phyloP scores from a whole-genome alignment of 164 flowering plant genomes.

The Vitis rotundifolia region DNA sequence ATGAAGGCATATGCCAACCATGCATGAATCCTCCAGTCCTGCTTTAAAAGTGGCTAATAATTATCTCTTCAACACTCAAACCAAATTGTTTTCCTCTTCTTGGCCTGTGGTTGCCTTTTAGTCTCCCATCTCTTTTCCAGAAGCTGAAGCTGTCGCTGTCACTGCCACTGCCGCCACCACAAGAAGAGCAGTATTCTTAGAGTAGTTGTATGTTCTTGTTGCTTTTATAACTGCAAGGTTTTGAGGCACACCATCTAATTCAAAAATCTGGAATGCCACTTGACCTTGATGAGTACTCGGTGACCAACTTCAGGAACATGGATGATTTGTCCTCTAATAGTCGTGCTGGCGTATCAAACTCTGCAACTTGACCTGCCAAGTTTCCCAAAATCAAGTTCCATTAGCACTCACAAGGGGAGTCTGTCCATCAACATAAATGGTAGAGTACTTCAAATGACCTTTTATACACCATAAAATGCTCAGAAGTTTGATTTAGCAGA shows the following conservation, averaged over 20 bases:
- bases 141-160: slow-evolving; percentile 16
- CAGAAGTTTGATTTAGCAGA: too few relatives aligned
- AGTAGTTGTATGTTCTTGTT: too few relatives aligned
- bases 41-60: slow-evolving; percentile 9
- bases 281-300: slow-evolving; percentile 88
- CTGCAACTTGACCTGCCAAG: slow-evolving; percentile 82
- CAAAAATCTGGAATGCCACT: slow-evolving; percentile 73
- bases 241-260: slow-evolving; percentile 16
- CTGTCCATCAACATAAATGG: too few relatives aligned
- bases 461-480: too few relatives aligned
- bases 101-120: background rate
- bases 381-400: too few relatives aligned
- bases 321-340: slow-evolving; percentile 85
- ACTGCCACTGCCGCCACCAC: slow-evolving; percentile 17
- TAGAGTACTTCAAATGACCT: too few relatives aligned
- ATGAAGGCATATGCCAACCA: background rate
- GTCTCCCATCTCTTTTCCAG: slow-evolving; percentile 7
- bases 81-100: slow-evolving; percentile 1
- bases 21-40: slow-evolving; percentile 11
- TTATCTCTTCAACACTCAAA: slow-evolving; percentile 6
- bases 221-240: background rate
- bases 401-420: too few relatives aligned
- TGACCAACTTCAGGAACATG: slow-evolving; percentile 83
- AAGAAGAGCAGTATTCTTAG: slow-evolving; percentile 6
- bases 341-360: slow-evolving; percentile 78